phyloP scores from a whole-genome alignment of 768 basidiomycete genomes.

The Russula vinacea region DNA sequence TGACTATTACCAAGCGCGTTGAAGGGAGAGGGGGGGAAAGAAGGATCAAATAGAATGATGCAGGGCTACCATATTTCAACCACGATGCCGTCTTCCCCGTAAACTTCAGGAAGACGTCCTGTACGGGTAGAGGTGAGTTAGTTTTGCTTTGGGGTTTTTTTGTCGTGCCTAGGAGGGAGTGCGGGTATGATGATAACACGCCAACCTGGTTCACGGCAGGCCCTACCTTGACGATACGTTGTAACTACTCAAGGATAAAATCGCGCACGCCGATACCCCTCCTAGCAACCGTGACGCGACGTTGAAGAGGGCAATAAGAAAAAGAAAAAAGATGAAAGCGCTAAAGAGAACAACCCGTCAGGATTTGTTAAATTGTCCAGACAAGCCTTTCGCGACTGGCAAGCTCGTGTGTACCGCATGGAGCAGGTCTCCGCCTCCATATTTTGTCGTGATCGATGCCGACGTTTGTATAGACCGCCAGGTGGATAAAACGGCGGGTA shows the following conservation, averaged over 20 bases:
- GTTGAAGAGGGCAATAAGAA: too few species aligned
- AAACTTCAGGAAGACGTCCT: constrained; percentile 54
- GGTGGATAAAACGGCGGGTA: not conserved
- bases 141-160: not conserved
- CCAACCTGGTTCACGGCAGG: constrained; percentile 75
- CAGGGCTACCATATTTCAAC: constrained; percentile 58
- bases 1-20: too few species aligned
- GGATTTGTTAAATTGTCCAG: too few species aligned
- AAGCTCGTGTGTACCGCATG: constrained; percentile 49
- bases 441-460: constrained; percentile 49
- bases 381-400: constrained; percentile 45
- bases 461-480: constrained; percentile 40
- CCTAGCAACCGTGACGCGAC: not conserved
- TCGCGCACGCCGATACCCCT: constrained; percentile 78
- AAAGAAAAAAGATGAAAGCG: not conserved
- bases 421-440: constrained; percentile 39
- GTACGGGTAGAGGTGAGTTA: constrained; percentile 69
- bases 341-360: not conserved
- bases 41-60: constrained; percentile 34
- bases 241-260: constrained; percentile 51
- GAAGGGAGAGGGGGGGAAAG: too few species aligned
- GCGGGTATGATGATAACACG: not conserved
- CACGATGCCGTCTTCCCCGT: constrained; percentile 55
- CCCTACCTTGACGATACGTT: constrained; percentile 50
- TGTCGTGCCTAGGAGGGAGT: too few species aligned